phyloP scores from a whole-genome alignment of 1,284 basidiomycete species.

The Leccinum pachyderme region DNA sequence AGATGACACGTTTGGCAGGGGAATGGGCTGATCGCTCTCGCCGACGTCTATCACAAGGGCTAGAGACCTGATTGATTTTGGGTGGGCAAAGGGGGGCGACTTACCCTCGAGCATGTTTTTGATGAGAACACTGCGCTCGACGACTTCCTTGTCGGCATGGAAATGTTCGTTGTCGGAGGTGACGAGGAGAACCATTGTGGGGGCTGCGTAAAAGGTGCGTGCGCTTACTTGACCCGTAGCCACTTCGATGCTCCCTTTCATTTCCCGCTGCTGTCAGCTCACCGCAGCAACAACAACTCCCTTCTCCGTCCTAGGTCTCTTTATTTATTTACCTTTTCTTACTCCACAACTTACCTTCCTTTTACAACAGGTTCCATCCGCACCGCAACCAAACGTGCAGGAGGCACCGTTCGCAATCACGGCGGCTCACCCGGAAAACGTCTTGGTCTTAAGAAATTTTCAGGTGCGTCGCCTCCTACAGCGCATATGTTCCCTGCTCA shows the following conservation, averaged over 20 bases:
- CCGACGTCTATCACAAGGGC: slow-evolving; percentile 71
- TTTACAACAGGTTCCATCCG: slow-evolving; percentile 61
- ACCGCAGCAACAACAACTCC: slow-evolving; percentile 43
- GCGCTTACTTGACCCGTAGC: slow-evolving; percentile 6
- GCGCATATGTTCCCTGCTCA: slow-evolving; percentile 13
- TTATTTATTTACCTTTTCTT: background rate
- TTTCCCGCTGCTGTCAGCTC: slow-evolving; percentile 40
- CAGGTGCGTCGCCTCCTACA: slow-evolving; percentile 53
- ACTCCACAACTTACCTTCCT: slow-evolving; percentile 9
- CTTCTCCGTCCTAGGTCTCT: slow-evolving; percentile 51
- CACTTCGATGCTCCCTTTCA: slow-evolving; percentile 33
- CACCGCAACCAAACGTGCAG: slow-evolving; percentile 92
- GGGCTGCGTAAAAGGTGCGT: slow-evolving; percentile 6
- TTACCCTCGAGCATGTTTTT: slow-evolving; percentile 99
- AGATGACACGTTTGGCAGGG: slow-evolving; percentile 95
- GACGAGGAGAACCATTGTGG: slow-evolving; percentile 71
- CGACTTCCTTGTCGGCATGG: slow-evolving; percentile 91
- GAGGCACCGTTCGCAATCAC: slow-evolving; percentile 88
- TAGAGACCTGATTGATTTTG: slow-evolving; percentile 14
- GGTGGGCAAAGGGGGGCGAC: slow-evolving; percentile 5
- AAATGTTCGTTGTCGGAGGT: slow-evolving; percentile 97
- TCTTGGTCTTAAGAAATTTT: slow-evolving; percentile 91
- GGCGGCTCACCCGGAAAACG: slow-evolving; percentile 89
- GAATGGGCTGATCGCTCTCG: slow-evolving; percentile 90
- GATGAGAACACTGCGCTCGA: slow-evolving; percentile 93